Conservation (phyloP, 1,284 basidiomycete genomes). For the Polyporus tsugae region DNA sequence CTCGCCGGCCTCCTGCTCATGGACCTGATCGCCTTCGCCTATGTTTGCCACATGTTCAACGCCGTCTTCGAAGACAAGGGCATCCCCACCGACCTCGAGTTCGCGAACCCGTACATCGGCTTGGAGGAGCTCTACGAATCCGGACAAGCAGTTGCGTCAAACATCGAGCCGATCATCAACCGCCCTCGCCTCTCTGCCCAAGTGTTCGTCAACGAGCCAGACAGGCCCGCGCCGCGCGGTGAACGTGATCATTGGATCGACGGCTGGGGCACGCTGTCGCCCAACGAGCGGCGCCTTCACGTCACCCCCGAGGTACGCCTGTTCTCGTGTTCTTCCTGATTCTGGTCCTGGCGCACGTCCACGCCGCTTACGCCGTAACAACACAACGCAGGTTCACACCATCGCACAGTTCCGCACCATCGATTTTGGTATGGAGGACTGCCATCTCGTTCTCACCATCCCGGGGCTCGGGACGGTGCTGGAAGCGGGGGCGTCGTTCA, state of each 20-base stretch:
- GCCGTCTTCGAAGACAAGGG: constrained; percentile 23
- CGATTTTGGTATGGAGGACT: constrained; percentile 37
- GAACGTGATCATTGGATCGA: constrained; percentile 13
- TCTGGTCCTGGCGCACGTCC: not conserved
- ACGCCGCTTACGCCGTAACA: not conserved
- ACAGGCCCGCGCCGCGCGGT: constrained; percentile 5
- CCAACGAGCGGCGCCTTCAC: constrained; percentile 15
- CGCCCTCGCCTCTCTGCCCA: constrained; percentile 27
- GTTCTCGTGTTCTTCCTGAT: not conserved
- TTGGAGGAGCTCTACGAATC: constrained; percentile 26
- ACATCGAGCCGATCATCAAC: constrained; percentile 24
- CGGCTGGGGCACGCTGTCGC: constrained; percentile 7
- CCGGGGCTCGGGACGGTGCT: not conserved
- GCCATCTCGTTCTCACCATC: constrained; percentile 11
- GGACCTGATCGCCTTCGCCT: constrained; percentile 21
- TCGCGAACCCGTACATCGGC: constrained; percentile 30
- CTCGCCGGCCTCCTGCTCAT: constrained; percentile 18
- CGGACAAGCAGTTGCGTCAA: constrained; percentile 14
- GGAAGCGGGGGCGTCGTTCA: constrained; percentile 15
- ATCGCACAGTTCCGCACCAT: constrained; percentile 33
- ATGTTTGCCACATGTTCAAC: constrained; percentile 18
- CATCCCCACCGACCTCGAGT: constrained; percentile 16
- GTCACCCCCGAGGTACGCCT: constrained; percentile 8
- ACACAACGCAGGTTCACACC: constrained; percentile 6
- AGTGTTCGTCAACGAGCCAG: constrained; percentile 25